Evolutionary conservation across 2,329 filamentous ascomycete species (phyloP).

Genomic region (Phaeosphaeriaceae sp.): DNA sequence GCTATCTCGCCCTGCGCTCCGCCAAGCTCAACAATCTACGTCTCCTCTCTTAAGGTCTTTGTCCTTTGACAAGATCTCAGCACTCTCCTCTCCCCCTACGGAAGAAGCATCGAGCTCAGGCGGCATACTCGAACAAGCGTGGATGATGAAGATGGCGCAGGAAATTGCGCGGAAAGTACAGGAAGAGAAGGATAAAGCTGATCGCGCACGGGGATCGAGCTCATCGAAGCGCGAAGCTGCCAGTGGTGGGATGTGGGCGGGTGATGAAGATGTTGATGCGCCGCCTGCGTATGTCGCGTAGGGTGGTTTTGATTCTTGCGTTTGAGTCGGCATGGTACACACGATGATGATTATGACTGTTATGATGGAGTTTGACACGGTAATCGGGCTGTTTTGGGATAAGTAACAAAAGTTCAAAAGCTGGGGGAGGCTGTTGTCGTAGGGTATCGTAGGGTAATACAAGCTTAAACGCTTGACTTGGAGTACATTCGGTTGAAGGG

Average conservation of each 20-base stretch:
- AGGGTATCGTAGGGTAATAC: not conserved
- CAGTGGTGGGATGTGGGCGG: constrained; percentile 4
- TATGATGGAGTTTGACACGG: not conserved
- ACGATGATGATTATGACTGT: constrained; percentile 4
- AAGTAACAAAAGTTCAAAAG: not conserved
- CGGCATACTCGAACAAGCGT: constrained; percentile 77
- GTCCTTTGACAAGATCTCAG: constrained; percentile 40
- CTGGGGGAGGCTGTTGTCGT: not conserved
- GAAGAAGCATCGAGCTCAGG: constrained; percentile 38
- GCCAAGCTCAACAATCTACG: constrained; percentile 40
- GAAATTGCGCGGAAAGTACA: constrained; percentile 89
- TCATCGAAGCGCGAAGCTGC: not conserved
- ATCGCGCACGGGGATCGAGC: not conserved
- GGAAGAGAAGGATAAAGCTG: constrained; percentile 71
- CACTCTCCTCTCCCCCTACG: constrained; percentile 32
- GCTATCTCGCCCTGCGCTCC: constrained; percentile 39
- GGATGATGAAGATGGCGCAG: constrained; percentile 91
- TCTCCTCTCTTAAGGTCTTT: constrained; percentile 46
- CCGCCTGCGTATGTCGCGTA: constrained; percentile 8
- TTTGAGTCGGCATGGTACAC: not conserved
- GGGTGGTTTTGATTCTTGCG: not conserved
- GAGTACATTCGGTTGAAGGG: not conserved
- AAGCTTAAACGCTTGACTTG: not conserved
- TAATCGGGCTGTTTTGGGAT: not conserved
- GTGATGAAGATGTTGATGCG: constrained; percentile 6